phyloP scores from a whole-genome alignment of 1,139 yeast genomes.

The Pichia sp. region DNA sequence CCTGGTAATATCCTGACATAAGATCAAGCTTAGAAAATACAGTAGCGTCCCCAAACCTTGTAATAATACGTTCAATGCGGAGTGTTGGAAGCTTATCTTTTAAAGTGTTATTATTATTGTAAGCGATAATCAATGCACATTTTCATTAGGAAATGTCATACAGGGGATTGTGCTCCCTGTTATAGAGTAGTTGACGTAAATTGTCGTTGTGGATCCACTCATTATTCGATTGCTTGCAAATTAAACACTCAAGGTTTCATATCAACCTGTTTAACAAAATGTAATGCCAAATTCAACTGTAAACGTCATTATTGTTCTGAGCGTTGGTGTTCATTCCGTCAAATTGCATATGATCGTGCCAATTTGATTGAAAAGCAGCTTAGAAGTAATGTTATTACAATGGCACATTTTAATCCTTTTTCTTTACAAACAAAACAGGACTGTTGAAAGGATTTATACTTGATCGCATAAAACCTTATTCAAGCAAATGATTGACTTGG shows the following conservation, averaged over 20 bases:
- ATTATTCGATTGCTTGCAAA: slow-evolving; percentile 56
- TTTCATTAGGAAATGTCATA: slow-evolving; percentile 73
- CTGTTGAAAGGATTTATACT: no score
- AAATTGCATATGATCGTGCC: slow-evolving; percentile 56
- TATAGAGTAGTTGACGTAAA: slow-evolving; percentile 35
- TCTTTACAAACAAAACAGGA: no score
- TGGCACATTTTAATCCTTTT: slow-evolving; percentile 34
- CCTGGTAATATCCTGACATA: no score
- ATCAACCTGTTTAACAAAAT: slow-evolving; percentile 68
- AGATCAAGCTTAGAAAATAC: no score
- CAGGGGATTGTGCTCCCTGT: slow-evolving; percentile 67
- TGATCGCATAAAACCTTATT: no score
- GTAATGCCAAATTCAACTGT: slow-evolving; percentile 71
- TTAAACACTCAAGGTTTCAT: slow-evolving; percentile 41
- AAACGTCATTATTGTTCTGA: slow-evolving; percentile 70
- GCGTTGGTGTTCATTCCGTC: slow-evolving; percentile 66
- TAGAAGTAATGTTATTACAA: slow-evolving; percentile 33
- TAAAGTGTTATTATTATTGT: no score
- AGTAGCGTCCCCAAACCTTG: no score
- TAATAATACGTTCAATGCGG: no score
- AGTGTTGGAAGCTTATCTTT: no score
- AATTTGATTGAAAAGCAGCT: slow-evolving; percentile 43
- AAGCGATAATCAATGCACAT: no score
- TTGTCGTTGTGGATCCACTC: slow-evolving; percentile 46
- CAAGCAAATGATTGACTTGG: no score